Evolutionary conservation across 192 early-diverging fungal species (phyloP), one percentile per base, ranked within the genome.

Genomic region (Gonapodya prolifera): DNA sequence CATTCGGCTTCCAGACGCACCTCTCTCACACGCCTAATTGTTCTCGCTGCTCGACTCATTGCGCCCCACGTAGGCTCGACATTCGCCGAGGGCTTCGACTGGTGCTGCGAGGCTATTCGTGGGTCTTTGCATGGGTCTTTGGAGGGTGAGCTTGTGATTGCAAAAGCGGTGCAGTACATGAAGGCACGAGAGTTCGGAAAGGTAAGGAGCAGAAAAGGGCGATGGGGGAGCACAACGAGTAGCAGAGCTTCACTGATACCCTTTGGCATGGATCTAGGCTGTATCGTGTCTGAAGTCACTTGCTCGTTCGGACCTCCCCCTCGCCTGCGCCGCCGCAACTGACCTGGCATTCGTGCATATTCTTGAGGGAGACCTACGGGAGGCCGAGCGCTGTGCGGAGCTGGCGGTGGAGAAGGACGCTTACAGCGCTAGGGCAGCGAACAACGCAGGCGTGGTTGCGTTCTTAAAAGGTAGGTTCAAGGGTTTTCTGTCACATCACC

Each of bases 351-450:
- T 88, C 74, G 75, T 89, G 35, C 86, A 88, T 73, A 86, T 87
- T 79, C 80, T 89, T 30, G 88, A 89, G 73, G 83, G 85, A 1
- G 88, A 89, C 34, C 76, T 79, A 31, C 82, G 85, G 76, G 82
- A 86, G 69, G 83, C 84, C 18, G 87, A 88, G 79, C 81, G 83
- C 70, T 88, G 88, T 71, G 84, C 87, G 0, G 87, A 88, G 13
- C 45, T 85, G 29, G 88, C 88, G n/a, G 83, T 89, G 36, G 35
- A 35, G 30, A 79, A 78, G 30, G 88, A 89, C 75, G 73, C 86
- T 34, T 89, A 89, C 81, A 89, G 88, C 78, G 86, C 88, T 23
- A 88, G 87, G 70, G 88, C 87, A 28, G 83, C 82, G 73, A 88
- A 85, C 29, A 89, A 89, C 74, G 78, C 80, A 1, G 88, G 88